These are phyloP conservation scores for Bisporella sp. DNA, from an alignment of 2,329 filamentous ascomycete species.

Conservation along the genomic window DNA sequence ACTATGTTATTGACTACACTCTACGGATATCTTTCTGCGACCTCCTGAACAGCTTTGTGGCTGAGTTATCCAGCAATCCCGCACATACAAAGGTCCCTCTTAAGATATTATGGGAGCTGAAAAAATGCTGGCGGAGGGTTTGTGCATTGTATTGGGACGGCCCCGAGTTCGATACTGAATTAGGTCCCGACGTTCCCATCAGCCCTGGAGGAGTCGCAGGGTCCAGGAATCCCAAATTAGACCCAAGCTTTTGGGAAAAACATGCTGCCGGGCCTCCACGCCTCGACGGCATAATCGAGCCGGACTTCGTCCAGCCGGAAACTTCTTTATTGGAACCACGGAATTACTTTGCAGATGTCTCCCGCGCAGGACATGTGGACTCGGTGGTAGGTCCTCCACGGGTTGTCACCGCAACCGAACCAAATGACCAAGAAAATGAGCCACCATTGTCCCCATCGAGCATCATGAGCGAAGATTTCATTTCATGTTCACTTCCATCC, in stretches of 20 bases:
- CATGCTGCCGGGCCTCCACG: constrained; percentile 35
- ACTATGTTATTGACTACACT: constrained; percentile 73
- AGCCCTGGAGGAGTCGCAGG: constrained; percentile 68
- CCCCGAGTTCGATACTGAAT: constrained; percentile 54
- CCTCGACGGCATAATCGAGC: constrained; percentile 34
- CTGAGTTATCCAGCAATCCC: constrained; percentile 43
- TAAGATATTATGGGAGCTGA: constrained; percentile 88
- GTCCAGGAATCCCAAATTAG: constrained; percentile 46
- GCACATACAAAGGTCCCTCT: constrained; percentile 47
- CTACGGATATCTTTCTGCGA: constrained; percentile 74
- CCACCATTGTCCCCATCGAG: constrained; percentile 46
- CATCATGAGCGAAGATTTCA: constrained; percentile 50
- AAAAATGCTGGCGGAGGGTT: constrained; percentile 93
- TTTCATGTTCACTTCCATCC: constrained; percentile 57
- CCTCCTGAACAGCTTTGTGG: constrained; percentile 63
- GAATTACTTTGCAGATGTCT: constrained; percentile 41
- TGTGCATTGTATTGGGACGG: constrained; percentile 87
- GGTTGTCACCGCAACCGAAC: constrained; percentile 1
- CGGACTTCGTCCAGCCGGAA: constrained; percentile 23
- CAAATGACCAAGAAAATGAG: constrained; percentile 15
- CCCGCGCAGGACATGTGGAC: constrained; percentile 41
- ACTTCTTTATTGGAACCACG: constrained; percentile 18
- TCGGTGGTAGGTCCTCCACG: constrained; percentile 33
- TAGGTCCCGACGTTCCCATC: constrained; percentile 60
- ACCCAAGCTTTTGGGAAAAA: constrained; percentile 47